A percentile compares a stretch with the other conserved stretches of the same genome.
phyloP scores from a whole-genome alignment of 192 early-diverging fungal genomes.

The Umbelopsis isabellina region DNA sequence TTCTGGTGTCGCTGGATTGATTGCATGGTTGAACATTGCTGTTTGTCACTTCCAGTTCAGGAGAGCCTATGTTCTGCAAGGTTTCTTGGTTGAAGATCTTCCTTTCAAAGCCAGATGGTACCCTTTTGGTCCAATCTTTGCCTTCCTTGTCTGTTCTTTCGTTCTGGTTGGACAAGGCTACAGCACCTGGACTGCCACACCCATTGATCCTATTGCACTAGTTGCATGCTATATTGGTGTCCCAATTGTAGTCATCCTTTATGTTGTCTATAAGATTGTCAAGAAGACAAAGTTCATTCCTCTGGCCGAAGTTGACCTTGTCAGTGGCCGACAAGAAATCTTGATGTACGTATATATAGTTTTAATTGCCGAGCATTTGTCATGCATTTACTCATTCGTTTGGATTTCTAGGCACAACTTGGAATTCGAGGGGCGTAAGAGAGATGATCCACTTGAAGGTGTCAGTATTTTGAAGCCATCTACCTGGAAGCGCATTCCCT shows the following conservation, averaged over 20 bases:
- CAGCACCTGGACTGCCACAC: slow-evolving; percentile 43
- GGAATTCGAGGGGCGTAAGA: slow-evolving; percentile 31
- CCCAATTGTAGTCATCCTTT: slow-evolving; percentile 66
- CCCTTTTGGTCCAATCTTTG: slow-evolving; percentile 73
- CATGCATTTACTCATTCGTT: neutral
- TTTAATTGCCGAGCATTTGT: neutral
- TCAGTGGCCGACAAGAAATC: slow-evolving; percentile 45
- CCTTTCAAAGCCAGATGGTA: slow-evolving; percentile 74
- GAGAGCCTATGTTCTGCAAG: slow-evolving; percentile 75
- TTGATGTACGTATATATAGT: slow-evolving; percentile 20
- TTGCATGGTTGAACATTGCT: slow-evolving; percentile 88
- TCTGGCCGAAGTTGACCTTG: slow-evolving; percentile 64
- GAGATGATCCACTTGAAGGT: slow-evolving; percentile 33
- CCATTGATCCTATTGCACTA: slow-evolving; percentile 53
- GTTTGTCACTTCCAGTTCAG: slow-evolving; percentile 87
- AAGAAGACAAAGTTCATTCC: slow-evolving; percentile 68
- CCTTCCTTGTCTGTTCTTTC: slow-evolving; percentile 58
- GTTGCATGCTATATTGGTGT: slow-evolving; percentile 70
- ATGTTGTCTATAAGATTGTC: slow-evolving; percentile 63
- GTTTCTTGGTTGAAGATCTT: slow-evolving; percentile 58
- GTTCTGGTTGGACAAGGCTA: slow-evolving; percentile 71
- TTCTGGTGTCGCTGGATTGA: slow-evolving; percentile 79
- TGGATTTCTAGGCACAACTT: slow-evolving; percentile 28
- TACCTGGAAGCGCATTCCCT: slow-evolving; percentile 41
- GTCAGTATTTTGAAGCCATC: slow-evolving; percentile 36